Conservation (phyloP, 1,139 yeast species). For the Pichia sp. region DNA sequence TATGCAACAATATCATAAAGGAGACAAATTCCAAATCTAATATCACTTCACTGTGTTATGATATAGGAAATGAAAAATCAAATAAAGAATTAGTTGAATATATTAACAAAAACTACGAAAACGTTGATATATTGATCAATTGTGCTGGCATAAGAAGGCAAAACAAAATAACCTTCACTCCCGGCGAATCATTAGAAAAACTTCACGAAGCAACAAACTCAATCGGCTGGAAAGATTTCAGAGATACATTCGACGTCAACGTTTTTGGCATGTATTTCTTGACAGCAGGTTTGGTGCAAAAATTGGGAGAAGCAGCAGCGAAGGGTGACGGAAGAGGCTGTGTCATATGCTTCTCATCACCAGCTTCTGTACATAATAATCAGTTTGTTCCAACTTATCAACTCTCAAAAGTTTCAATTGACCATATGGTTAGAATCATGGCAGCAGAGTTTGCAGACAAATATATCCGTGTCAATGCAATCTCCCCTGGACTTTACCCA, state of each 20-base stretch:
- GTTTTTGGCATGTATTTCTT: constrained; percentile 22
- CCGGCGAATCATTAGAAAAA: constrained; percentile 19
- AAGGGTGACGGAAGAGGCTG: constrained; percentile 22
- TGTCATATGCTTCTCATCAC: constrained; percentile 21
- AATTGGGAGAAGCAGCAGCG: constrained; percentile 14
- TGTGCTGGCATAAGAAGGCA: constrained; percentile 21
- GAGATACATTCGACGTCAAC: constrained; percentile 19
- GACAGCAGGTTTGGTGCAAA: constrained; percentile 19
- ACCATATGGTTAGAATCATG: constrained; percentile 23
- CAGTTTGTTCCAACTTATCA: constrained; percentile 23
- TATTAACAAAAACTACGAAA: constrained; percentile 16
- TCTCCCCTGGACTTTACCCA: constrained; percentile 20
- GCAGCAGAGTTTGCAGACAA: constrained; percentile 23
- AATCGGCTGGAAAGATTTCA: constrained; percentile 18
- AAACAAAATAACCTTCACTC: constrained; percentile 14
- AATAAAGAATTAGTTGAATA: constrained; percentile 16
- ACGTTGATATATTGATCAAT: constrained; percentile 19
- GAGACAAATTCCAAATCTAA: constrained; percentile 15
- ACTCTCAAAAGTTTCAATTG: constrained; percentile 18
- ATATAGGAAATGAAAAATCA: constrained; percentile 18
- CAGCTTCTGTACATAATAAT: constrained; percentile 20
- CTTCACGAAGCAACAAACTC: constrained; percentile 19
- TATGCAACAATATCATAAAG: constrained; percentile 15
- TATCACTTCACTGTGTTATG: constrained; percentile 18
- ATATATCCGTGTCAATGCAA: constrained; percentile 21